phyloP scores from a whole-genome alignment of 768 basidiomycete species.

The Tricholoma sp. region DNA sequence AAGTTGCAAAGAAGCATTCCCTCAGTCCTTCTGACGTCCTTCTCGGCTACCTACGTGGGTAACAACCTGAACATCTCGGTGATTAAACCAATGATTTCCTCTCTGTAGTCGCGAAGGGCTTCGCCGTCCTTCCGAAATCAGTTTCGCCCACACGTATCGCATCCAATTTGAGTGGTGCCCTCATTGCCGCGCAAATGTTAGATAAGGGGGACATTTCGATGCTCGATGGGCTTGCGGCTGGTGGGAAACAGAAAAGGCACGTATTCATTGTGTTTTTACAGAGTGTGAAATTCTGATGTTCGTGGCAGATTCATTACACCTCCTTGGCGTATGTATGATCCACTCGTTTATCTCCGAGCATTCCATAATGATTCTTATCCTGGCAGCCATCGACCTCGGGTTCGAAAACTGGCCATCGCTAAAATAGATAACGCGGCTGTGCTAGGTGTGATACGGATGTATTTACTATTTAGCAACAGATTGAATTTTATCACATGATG shows the following conservation, averaged over 20 bases:
- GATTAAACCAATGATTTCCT: slow-evolving; percentile 3
- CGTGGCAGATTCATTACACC: slow-evolving; percentile 50
- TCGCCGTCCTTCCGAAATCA: slow-evolving; percentile 71
- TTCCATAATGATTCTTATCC: slow-evolving; percentile 4
- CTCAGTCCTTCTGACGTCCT: slow-evolving; percentile 54
- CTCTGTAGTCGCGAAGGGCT: slow-evolving; percentile 52
- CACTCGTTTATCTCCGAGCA: not conserved
- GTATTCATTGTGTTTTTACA: slow-evolving; percentile 7
- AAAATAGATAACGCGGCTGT: slow-evolving; percentile 11
- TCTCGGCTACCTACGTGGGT: slow-evolving; percentile 57
- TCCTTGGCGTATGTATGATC: slow-evolving; percentile 55
- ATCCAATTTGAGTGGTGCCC: slow-evolving; percentile 49
- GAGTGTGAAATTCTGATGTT: not conserved
- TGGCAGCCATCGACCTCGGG: slow-evolving; percentile 56
- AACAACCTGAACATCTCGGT: not conserved
- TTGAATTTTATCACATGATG: not conserved
- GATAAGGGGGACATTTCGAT: slow-evolving; percentile 45
- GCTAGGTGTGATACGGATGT: not conserved
- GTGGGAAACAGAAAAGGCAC: slow-evolving; percentile 61
- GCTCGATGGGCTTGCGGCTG: slow-evolving; percentile 53
- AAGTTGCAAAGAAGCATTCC: slow-evolving; percentile 54
- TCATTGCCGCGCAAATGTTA: slow-evolving; percentile 42
- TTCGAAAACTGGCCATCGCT: slow-evolving; percentile 59
- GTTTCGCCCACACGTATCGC: slow-evolving; percentile 67
- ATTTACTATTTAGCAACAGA: not conserved